Evolutionary conservation across 495 filamentous ascomycete genomes (phyloP), one percentile per base, ranked within the genome.

Genomic region (Neohortaea acidophila): DNA sequence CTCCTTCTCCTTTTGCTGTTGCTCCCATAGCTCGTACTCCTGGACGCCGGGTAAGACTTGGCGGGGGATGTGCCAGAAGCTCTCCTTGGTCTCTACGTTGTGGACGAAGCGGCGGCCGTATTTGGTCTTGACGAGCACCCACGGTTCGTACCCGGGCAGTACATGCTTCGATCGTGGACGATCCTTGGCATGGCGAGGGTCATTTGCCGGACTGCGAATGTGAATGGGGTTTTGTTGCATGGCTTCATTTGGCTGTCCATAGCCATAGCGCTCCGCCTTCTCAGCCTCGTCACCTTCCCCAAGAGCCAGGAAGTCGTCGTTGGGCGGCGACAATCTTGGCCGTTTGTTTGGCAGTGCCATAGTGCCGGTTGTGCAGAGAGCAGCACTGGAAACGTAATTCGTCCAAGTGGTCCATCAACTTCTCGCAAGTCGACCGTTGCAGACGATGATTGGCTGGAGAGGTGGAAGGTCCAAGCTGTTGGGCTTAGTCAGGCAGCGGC

Each of bases 71-170:
- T 77, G 81, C 89, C 89, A 97, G 59, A 85, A 81, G 55, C 86
- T 94, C 46, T 83, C 74, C 20, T 84, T 79, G 32, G 79, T 85
- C 33, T 72, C 68, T 0, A 70, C 61, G 48, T 96, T 94, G 59
- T 91, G 77, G 2, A 84, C 84, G 56, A 97, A 97, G 35, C 84
- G 66, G 36, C 91, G 69, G 14, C 81, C 81, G 47, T 83, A 67
- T 50, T 82, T 94, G 4, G 89, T 97, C 51, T 81, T 81, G 20
- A 97, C 84, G 2, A 97, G 65, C 6, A 93, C 56, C 89, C 89
- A 97, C n/a, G 84, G 82, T 32, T 75, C 74, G 53, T 75, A 81
- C 20, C 77, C 77, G 2, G 83, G 83, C 36, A 97, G 84, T 15
- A 64, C 45, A 44, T 81, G 67, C 55, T 81, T 87, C 19, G 73